Evolutionary conservation across 176 grass and related monocot genomes (phyloP), one percentile per base, ranked within the genome.

Genomic region (Oropetium thomaeum): DNA sequence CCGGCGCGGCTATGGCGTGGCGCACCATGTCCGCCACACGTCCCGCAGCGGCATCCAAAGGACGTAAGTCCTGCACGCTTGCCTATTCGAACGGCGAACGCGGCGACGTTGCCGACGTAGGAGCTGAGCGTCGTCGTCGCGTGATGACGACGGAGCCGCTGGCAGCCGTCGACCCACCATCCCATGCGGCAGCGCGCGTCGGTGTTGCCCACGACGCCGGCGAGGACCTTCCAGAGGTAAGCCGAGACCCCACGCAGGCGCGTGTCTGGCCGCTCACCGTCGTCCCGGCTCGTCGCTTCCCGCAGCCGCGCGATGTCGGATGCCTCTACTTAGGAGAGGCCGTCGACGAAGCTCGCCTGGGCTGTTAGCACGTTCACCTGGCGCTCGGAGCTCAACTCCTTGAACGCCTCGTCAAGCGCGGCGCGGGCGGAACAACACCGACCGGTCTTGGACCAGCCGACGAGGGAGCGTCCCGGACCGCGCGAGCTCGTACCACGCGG

Each of bases 201-300:
- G 13, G 65, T 61, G 65, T 61, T 17, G 66, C 62, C 81, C 3
- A 66, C 67, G 20, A 62, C 74, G 5, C 17, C 22, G 9, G 81
- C 81, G 4, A 84, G 60, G 16, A 48, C 34, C 51, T 84, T 84
- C 81, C 81, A 84, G 6, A 84, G 3, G 59, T 84, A 79, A 0
- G 62, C 81, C 2, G 88, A 87, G 13, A 87, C n/a, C 13, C 75
- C 88, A 62, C 81, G 69, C 13, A 87, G 32, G 15, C 75, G 74
- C 19, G 88, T n/a, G n/a, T n/a, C n/a, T 5, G 62, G 2, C 15
- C 8, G 62, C 8, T 5, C 0, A 33, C 25, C 35, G 1, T 15
- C 38, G 16, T 37, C 23, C 9, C 4, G 6, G 55, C 57, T 71
- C 31, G 75, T 75, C 12, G 2, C 0, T 8, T 23, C 29, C 2